Percentiles rank a stretch among this genome's conserved stretches.
Evolutionary conservation across 331 rosid genomes (phyloP).

Genomic region (Rosa hybrid): DNA sequence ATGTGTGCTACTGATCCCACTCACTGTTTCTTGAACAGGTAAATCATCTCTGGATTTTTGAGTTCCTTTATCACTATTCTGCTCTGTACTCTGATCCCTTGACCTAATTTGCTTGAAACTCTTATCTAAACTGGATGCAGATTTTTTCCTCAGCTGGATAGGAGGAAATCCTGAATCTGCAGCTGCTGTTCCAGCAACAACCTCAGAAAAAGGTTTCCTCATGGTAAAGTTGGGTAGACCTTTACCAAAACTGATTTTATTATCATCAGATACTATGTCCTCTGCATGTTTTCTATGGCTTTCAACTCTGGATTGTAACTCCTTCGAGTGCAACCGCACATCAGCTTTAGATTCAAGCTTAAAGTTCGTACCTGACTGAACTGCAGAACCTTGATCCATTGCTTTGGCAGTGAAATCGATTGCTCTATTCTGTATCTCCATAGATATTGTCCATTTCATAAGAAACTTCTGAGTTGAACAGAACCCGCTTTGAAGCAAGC

Average conservation of each 20-base stretch:
- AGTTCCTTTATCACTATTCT: slow-evolving; percentile 34
- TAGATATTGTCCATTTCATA: slow-evolving; percentile 61
- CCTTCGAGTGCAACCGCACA: slow-evolving; percentile 36
- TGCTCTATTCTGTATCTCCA: slow-evolving; percentile 46
- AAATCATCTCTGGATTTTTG: slow-evolving; percentile 46
- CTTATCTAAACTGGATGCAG: slow-evolving; percentile 53
- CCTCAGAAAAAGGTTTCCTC: slow-evolving; percentile 95
- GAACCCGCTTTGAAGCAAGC: slow-evolving; percentile 93
- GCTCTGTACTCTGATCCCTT: slow-evolving; percentile 45
- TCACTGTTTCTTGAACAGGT: slow-evolving; percentile 37
- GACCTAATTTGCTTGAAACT: slow-evolving; percentile 52
- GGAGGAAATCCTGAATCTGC: slow-evolving; percentile 81
- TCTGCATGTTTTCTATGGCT: slow-evolving; percentile 46
- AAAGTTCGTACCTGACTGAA: slow-evolving; percentile 23
- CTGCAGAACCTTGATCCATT: slow-evolving; percentile 43
- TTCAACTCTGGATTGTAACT: slow-evolving; percentile 46
- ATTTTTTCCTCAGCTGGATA: slow-evolving; percentile 68
- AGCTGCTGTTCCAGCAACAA: slow-evolving; percentile 77
- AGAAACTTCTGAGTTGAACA: slow-evolving; percentile 69
- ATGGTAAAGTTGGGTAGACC: slow-evolving; percentile 73
- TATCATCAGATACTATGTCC: slow-evolving; percentile 44
- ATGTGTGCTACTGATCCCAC: slow-evolving; percentile 30
- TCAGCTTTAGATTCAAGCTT: slow-evolving; percentile 41
- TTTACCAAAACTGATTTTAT: slow-evolving; percentile 61
- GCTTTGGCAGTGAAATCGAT: slow-evolving; percentile 43